phyloP scores from a whole-genome alignment of 148 eudicot genomes.

The Oxyria digyna region DNA sequence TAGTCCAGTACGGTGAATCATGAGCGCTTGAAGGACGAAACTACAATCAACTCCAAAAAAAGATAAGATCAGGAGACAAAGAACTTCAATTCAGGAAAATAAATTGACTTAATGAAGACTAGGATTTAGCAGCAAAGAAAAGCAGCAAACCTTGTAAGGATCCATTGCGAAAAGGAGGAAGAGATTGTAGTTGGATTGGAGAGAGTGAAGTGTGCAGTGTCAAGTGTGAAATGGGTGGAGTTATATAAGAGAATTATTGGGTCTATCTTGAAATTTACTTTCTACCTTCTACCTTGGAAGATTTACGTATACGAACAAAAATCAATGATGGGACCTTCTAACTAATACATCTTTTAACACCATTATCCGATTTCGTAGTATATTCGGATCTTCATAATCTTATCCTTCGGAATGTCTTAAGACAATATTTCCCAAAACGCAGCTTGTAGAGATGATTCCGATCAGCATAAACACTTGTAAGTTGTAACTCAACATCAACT shows the following conservation, averaged over 20 bases:
- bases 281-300: too few species aligned
- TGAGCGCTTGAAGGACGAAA: conserved; percentile 55
- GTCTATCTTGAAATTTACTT: neutral
- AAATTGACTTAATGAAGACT: neutral
- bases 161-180: conserved; percentile 28
- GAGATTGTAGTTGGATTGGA: conserved; percentile 8
- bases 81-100: neutral
- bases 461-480: too few species aligned
- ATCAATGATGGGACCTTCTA: too few species aligned
- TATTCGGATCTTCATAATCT: too few species aligned
- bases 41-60: conserved; percentile 29
- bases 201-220: neutral
- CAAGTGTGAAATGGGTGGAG: neutral
- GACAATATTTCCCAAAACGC: too few species aligned
- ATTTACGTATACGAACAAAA: too few species aligned
- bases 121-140: neutral
- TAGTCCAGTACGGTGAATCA: conserved; percentile 53
- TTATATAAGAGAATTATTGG: too few species aligned
- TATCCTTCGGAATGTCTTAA: too few species aligned
- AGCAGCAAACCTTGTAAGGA: conserved; percentile 59
- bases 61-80: neutral
- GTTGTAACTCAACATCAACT: too few species aligned
- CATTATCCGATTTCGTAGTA: too few species aligned
- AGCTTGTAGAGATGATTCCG: too few species aligned
- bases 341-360: too few species aligned